Conservation (phyloP, 1,284 basidiomycete genomes). For the Laetiporus sulphureus region DNA sequence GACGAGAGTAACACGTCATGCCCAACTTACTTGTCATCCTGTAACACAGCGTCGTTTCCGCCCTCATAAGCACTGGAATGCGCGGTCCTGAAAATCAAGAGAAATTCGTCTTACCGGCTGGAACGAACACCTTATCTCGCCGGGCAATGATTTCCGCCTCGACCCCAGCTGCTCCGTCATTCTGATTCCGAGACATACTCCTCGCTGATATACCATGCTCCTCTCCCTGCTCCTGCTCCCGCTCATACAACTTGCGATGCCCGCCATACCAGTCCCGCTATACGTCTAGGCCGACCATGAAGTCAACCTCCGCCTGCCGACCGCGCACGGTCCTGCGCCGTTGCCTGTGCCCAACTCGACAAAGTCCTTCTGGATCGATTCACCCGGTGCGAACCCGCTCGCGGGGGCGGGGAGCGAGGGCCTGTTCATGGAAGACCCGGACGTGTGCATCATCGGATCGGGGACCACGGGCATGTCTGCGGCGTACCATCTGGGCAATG, state of each 20-base stretch:
- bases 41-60: too few species aligned
- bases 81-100: too few species aligned
- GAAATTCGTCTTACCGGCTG: too few species aligned
- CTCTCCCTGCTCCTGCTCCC: too few species aligned
- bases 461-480: constrained; percentile 71
- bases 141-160: too few species aligned
- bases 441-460: constrained; percentile 72
- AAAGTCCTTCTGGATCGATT: constrained; percentile 62
- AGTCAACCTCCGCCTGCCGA: constrained; percentile 10
- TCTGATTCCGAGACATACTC: too few species aligned
- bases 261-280: constrained; percentile 16
- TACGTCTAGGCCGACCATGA: constrained; percentile 18
- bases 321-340: constrained; percentile 17
- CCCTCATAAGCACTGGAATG: too few species aligned
- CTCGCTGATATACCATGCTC: too few species aligned
- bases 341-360: constrained; percentile 57
- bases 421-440: constrained; percentile 46
- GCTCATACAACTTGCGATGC: constrained; percentile 9
- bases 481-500: constrained; percentile 59
- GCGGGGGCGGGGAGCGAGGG: constrained; percentile 59
- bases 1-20: too few species aligned
- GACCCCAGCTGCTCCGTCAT: too few species aligned
- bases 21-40: too few species aligned
- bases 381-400: constrained; percentile 55
- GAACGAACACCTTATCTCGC: too few species aligned